phyloP scores from a whole-genome alignment of 257 asterid genomes.

The Solanum bukasovii region DNA sequence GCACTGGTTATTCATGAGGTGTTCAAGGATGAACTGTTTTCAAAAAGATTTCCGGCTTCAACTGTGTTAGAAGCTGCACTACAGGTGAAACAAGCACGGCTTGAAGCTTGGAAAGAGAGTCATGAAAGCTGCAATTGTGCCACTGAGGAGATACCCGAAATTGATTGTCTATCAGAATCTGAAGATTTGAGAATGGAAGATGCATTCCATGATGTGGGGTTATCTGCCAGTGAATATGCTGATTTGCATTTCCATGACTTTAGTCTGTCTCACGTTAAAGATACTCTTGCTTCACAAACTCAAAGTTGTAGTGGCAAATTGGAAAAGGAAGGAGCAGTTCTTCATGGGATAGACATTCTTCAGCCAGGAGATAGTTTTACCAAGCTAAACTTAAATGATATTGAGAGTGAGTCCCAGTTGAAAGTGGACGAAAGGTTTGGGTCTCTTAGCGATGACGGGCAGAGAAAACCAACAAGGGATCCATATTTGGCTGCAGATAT shows the following conservation, averaged over 20 bases:
- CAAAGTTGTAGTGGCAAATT: conserved; percentile 9
- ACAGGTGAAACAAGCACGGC: conserved; percentile 67
- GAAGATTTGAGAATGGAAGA: conserved; percentile 59
- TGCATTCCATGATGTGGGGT: conserved; percentile 59
- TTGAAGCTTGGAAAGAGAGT: conserved; percentile 31
- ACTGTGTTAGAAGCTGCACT: conserved; percentile 72
- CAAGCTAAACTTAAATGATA: conserved; percentile 4
- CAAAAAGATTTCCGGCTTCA: conserved; percentile 32
- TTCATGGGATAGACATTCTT: conserved; percentile 15
- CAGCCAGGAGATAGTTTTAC: conserved; percentile 10
- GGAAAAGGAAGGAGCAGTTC: conserved; percentile 10
- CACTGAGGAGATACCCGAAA: conserved; percentile 17
- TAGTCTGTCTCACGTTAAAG: conserved; percentile 48
- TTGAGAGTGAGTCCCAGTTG: conserved; percentile 10
- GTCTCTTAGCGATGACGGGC: conserved; percentile 11
- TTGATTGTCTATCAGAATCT: conserved; percentile 39
- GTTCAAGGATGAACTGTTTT: conserved; percentile 20
- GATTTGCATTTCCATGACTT: conserved; percentile 17
- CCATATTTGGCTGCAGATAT: conserved; percentile 12
- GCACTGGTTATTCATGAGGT: conserved; percentile 68
- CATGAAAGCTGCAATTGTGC: conserved; percentile 5
- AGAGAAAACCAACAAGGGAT: conserved; percentile 6
- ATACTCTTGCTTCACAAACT: conserved; percentile 35
- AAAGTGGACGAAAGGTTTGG: conserved; percentile 12
- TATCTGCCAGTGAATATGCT: conserved; percentile 10